Evolutionary conservation across 23 red algal species (phyloP).

Genomic region (Chondrus crispus): DNA sequence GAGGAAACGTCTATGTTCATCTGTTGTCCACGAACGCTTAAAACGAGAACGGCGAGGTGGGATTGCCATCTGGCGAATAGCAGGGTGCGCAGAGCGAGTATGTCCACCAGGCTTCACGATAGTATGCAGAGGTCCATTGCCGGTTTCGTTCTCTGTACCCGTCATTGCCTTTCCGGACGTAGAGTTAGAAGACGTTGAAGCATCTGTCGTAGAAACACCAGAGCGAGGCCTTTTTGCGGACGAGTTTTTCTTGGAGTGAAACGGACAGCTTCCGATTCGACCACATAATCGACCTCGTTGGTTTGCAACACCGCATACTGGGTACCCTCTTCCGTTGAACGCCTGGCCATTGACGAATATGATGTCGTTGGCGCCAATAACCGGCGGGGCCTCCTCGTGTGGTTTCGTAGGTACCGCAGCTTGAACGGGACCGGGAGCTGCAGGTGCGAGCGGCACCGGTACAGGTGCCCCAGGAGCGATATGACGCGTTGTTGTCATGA

Average conservation of each 20-base stretch:
- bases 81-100: background rate
- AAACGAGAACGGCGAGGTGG: constrained; percentile 63
- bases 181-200: background rate
- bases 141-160: background rate
- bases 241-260: constrained; percentile 44
- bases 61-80: background rate
- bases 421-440: background rate
- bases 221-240: background rate
- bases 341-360: constrained; percentile 59
- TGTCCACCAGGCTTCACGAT: background rate
- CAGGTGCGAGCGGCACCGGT: background rate
- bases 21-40: constrained; percentile 85
- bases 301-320: constrained; percentile 88
- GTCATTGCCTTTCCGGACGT: background rate
- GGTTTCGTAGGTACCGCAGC: background rate
- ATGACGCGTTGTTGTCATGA: constrained; percentile 15
- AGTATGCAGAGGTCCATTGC: background rate
- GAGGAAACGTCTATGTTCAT: constrained; percentile 86
- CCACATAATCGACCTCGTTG: constrained; percentile 75
- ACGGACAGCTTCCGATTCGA: constrained; percentile 92
- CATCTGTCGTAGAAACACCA: background rate
- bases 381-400: background rate
- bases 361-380: background rate
- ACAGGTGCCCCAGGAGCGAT: background rate
- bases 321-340: constrained; percentile 85